These are phyloP conservation scores for Allium sativum DNA, from an alignment of 106 monocot genomes.

Conservation along the genomic window DNA sequence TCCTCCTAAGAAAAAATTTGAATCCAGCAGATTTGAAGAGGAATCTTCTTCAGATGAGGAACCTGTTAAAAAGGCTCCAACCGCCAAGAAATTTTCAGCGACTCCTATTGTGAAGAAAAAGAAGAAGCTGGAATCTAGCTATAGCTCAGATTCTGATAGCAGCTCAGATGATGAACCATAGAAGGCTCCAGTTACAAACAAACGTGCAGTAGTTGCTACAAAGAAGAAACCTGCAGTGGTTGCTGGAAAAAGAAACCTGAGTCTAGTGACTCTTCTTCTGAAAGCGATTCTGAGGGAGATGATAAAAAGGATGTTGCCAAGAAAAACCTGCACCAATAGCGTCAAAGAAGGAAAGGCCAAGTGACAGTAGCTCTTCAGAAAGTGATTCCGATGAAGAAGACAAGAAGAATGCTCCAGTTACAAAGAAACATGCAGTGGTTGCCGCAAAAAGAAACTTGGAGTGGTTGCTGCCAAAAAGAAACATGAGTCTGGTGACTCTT, in stretches of 20 bases:
- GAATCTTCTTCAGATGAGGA: conserved; percentile 48
- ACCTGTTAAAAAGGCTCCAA: conserved; percentile 3
- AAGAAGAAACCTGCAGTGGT: conserved; percentile 7
- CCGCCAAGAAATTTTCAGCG: conserved; percentile 14
- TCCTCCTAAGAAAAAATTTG: conserved; percentile 27
- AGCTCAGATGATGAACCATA: conserved; percentile 30
- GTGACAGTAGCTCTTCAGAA: neutral
- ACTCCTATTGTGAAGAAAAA: conserved; percentile 5
- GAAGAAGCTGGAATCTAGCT: conserved; percentile 30
- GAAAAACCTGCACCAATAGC: neutral
- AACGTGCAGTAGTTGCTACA: neutral
- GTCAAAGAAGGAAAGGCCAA: neutral
- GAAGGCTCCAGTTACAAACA: conserved; percentile 4
- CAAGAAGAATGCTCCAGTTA: neutral
- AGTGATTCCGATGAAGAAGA: neutral
- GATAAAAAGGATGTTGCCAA: conserved; percentile 8
- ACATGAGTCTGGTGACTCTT: conserved; percentile 13
- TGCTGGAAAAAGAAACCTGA: conserved; percentile 8
- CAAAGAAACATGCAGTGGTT: conserved; percentile 4
- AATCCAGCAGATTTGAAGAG: conserved; percentile 37
- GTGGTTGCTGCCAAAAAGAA: conserved; percentile 3
- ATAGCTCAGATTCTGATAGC: conserved; percentile 39
- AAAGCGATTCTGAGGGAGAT: conserved; percentile 29
- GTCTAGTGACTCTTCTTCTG: conserved; percentile 19
- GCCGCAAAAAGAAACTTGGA: too few relatives aligned